Evolutionary conservation across 345 rosid genomes (phyloP), one percentile per base, ranked within the genome.

Genomic region (Melastoma malabathricum): DNA sequence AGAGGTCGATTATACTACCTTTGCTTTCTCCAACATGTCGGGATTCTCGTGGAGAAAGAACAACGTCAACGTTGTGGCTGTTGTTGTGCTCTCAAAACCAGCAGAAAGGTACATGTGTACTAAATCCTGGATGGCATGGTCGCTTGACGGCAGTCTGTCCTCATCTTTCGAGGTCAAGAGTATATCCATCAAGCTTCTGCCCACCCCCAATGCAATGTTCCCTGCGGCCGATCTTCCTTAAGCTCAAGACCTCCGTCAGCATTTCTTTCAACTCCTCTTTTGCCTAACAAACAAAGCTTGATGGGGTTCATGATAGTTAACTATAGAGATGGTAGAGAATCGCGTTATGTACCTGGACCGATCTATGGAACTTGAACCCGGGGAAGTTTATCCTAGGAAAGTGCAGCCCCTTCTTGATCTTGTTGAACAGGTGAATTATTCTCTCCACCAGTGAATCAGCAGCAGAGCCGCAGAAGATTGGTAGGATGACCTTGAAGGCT

Each of bases 381-480:
- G 83, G 83, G 58, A 81, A 50, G 62, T 75, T 73, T 54, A 81
- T 43, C 0, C 77, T 75, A 74, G 73, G 74, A 15, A 79, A 75
- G 49, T 75, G 48, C 18, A 70, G 61, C 29, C 84, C 81, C 54
- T 66, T 55, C 55, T 61, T 67, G 12, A 72, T 62, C 2, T 59
- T 43, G 2, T 69, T 51, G 17, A 64, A 72, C 34, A 64, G 59
- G 54, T 15, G 58, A 60, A 59, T 66, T 39, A 68, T 38, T 23
- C 45, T 58, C 55, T 68, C 68, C 59, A 13, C 10, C 18, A 64
- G 48, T 25, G 10, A 6, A 44, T 56, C 62, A 13, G 62, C 22
- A 49, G 65, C 70, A 0, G 68, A 45, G 58, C 74, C 55, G n/a
- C 68, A 64, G 52, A 68, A 68, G 52, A 68, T 68, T 20, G 54